phyloP scores from a whole-genome alignment of 768 basidiomycete species.

The Pulveroboletus sp. region DNA sequence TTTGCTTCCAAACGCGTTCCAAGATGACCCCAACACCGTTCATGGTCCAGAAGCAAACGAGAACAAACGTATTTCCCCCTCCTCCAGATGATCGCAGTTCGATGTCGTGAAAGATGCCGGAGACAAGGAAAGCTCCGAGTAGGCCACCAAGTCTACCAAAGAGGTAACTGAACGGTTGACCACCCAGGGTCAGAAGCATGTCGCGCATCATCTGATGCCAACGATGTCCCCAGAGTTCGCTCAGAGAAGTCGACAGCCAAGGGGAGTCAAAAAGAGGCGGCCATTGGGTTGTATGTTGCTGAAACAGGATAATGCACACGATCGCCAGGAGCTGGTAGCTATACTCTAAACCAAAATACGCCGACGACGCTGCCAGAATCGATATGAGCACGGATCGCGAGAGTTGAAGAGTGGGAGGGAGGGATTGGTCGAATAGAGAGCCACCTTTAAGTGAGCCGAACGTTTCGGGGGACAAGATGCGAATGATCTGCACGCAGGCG shows the following conservation, averaged over 20 bases:
- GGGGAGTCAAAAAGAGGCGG: constrained; percentile 59
- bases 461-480: constrained; percentile 36
- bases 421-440: constrained; percentile 31
- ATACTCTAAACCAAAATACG: constrained; percentile 37
- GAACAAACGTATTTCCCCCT: constrained; percentile 38
- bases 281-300: constrained; percentile 50
- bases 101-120: constrained; percentile 53
- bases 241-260: constrained; percentile 52
- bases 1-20: constrained; percentile 42
- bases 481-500: constrained; percentile 8
- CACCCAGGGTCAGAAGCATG: constrained; percentile 48
- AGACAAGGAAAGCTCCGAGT: constrained; percentile 54
- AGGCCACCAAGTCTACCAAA: constrained; percentile 48
- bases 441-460: constrained; percentile 33
- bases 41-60: constrained; percentile 51
- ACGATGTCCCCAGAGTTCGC: constrained; percentile 55
- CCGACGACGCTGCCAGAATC: constrained; percentile 36
- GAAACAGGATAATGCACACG: constrained; percentile 41
- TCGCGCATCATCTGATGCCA: constrained; percentile 70
- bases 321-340: constrained; percentile 40
- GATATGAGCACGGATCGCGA: constrained; percentile 41
- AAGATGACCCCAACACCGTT: constrained; percentile 50
- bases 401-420: constrained; percentile 30
- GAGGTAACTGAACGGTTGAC: constrained; percentile 37
- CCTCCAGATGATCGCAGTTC: constrained; percentile 52